phyloP scores from a whole-genome alignment of 2,329 filamentous ascomycete species.

The Botryotinia calthae region DNA sequence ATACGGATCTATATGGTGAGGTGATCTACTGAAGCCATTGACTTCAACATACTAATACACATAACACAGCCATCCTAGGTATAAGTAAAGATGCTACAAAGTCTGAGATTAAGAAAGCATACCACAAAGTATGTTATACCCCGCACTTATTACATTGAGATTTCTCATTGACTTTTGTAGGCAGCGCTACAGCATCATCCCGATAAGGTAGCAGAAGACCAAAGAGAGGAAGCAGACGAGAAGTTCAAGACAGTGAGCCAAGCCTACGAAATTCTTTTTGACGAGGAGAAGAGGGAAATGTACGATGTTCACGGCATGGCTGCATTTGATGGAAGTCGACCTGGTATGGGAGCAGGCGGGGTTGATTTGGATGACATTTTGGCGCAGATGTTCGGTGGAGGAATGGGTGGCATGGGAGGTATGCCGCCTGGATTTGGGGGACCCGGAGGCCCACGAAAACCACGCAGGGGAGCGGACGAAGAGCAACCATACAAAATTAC shows the following conservation, averaged over 20 bases:
- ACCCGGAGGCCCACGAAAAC: conserved; percentile 51
- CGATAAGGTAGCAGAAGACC: conserved; percentile 87
- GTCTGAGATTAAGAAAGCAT: conserved; percentile 90
- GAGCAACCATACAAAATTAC: conserved; percentile 89
- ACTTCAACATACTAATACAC: conserved; percentile 32
- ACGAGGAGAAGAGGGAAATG: conserved; percentile 87
- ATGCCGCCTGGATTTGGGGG: conserved; percentile 38
- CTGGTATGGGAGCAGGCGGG: conserved; percentile 60
- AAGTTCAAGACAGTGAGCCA: conserved; percentile 92
- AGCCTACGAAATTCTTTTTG: conserved; percentile 95
- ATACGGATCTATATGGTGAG: conserved; percentile 63
- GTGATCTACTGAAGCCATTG: conserved; percentile 12
- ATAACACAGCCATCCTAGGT: conserved; percentile 69
- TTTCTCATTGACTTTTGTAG: conserved; percentile 46
- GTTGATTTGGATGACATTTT: conserved; percentile 91
- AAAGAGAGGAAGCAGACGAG: conserved; percentile 79
- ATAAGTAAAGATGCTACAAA: conserved; percentile 69
- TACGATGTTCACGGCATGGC: conserved; percentile 97
- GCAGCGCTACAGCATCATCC: conserved; percentile 86
- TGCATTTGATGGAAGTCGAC: conserved; percentile 77
- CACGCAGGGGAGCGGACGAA: conserved; percentile 75
- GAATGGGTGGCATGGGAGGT: conserved; percentile 42
- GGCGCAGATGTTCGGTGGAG: conserved; percentile 77
- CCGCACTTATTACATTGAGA: conserved; percentile 20
- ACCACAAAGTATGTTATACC: conserved; percentile 70